Evolutionary conservation across 2,329 filamentous ascomycete genomes (phyloP).

Genomic region (Tolypocladium capitatum): DNA sequence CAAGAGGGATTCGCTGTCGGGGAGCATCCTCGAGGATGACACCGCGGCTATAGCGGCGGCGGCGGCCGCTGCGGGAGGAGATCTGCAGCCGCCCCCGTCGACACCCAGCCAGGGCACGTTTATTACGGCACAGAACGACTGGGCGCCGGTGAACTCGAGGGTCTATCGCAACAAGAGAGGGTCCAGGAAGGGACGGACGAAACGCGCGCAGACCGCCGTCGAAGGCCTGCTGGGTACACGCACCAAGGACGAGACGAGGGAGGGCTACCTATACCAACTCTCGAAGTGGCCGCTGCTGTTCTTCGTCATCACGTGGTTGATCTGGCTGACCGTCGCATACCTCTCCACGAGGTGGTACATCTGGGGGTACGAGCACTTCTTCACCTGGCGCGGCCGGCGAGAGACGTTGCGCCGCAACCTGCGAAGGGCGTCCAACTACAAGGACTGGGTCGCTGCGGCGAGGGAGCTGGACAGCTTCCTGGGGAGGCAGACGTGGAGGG

Average conservation of each 20-base stretch:
- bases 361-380: constrained; percentile 77
- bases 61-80: constrained; percentile 24
- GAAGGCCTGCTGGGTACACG: constrained; percentile 37
- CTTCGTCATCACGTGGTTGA: constrained; percentile 68
- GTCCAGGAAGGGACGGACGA: constrained; percentile 19
- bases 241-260: constrained; percentile 81
- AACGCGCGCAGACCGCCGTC: constrained; percentile 23
- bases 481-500: constrained; percentile 69
- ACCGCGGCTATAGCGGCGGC: constrained; percentile 23
- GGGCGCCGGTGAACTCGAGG: constrained; percentile 74
- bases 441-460: constrained; percentile 72
- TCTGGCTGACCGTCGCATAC: constrained; percentile 58
- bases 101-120: constrained; percentile 35
- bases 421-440: constrained; percentile 59
- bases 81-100: constrained; percentile 12
- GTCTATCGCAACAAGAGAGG: constrained; percentile 31
- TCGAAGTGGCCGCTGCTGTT: constrained; percentile 86
- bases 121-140: constrained; percentile 88
- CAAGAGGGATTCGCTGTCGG: constrained; percentile 24
- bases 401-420: constrained; percentile 59
- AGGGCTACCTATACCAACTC: constrained; percentile 80
- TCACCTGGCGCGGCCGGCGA: constrained; percentile 76
- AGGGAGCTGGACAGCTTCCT: constrained; percentile 68
- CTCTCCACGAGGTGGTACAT: constrained; percentile 79
- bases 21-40: constrained; percentile 16